A percentile compares a stretch with the other conserved stretches of the same genome.
phyloP scores from a whole-genome alignment of 2,329 filamentous ascomycete species.

The Hymenoscyphus albidus region DNA sequence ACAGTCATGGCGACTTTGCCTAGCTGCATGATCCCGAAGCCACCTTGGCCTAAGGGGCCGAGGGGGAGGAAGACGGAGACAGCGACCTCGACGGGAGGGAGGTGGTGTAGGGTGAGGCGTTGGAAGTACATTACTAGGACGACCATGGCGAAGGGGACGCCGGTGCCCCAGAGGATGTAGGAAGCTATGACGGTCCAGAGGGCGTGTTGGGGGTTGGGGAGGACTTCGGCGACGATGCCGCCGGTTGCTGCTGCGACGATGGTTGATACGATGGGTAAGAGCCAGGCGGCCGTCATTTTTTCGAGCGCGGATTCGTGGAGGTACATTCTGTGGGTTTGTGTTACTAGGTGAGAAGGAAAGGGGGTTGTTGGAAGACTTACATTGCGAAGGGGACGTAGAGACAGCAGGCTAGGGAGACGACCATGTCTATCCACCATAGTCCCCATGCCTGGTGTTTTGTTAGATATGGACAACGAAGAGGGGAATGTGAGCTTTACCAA shows the following conservation, averaged over 20 bases:
- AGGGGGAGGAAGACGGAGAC: constrained; percentile 65
- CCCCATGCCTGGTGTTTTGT: constrained; percentile 43
- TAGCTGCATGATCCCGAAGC: constrained; percentile 45
- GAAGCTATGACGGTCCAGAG: constrained; percentile 59
- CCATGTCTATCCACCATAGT: constrained; percentile 55
- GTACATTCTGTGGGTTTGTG: constrained; percentile 25
- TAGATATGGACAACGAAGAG: not conserved
- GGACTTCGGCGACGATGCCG: constrained; percentile 57
- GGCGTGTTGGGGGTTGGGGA: constrained; percentile 52
- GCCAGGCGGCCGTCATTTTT: constrained; percentile 60
- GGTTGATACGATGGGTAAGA: constrained; percentile 63
- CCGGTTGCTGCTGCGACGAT: constrained; percentile 64
- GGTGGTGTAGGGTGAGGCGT: constrained; percentile 61
- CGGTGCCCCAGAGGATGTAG: constrained; percentile 67
- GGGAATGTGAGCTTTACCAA: constrained; percentile 34
- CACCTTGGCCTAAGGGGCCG: constrained; percentile 63
- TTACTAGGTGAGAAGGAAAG: constrained; percentile 6
- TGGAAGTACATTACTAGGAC: constrained; percentile 67
- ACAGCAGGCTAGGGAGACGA: constrained; percentile 50
- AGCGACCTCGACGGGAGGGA: constrained; percentile 63
- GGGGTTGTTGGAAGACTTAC: constrained; percentile 32
- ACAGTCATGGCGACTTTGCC: constrained; percentile 45
- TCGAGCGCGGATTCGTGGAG: constrained; percentile 43
- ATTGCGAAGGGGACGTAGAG: constrained; percentile 55
- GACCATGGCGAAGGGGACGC: constrained; percentile 56